Percentiles rank a stretch among this genome's conserved stretches.
Conservation (phyloP, 2,329 filamentous ascomycete genomes). For the Diaporthe sp. region DNA sequence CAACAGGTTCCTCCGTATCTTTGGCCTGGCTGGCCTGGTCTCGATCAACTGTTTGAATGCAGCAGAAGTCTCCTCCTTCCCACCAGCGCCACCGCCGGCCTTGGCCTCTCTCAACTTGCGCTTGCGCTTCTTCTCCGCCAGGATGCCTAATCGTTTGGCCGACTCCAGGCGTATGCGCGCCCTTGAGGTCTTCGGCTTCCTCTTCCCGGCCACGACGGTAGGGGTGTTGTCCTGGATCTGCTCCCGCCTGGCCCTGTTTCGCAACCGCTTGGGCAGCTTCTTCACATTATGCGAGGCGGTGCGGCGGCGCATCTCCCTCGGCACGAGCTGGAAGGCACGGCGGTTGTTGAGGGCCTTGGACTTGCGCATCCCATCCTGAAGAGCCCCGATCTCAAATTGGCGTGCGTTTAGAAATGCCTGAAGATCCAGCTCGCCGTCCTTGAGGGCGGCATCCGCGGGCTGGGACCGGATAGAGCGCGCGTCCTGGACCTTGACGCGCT, state of each 20-base stretch:
- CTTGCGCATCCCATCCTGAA: slow-evolving; percentile 83
- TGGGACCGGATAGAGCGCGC: slow-evolving; percentile 63
- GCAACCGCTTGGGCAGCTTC: slow-evolving; percentile 82
- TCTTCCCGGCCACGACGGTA: slow-evolving; percentile 72
- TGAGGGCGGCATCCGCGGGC: slow-evolving; percentile 60
- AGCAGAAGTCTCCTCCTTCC: slow-evolving; percentile 35
- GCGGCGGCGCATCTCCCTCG: slow-evolving; percentile 82
- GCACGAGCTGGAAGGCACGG: slow-evolving; percentile 91
- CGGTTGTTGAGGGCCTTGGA: slow-evolving; percentile 72
- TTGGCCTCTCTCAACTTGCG: slow-evolving; percentile 50
- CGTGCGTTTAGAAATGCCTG: slow-evolving; percentile 85
- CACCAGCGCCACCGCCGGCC: slow-evolving; percentile 35
- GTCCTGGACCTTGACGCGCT: slow-evolving; percentile 58
- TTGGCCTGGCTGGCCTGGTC: slow-evolving; percentile 64
- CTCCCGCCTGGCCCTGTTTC: slow-evolving; percentile 74
- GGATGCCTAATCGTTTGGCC: slow-evolving; percentile 74
- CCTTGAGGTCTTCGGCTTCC: slow-evolving; percentile 69
- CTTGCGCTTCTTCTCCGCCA: slow-evolving; percentile 67
- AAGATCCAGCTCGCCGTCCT: slow-evolving; percentile 85
- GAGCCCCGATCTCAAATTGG: slow-evolving; percentile 87
- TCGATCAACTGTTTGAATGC: slow-evolving; percentile 45
- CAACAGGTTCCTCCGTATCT: slow-evolving; percentile 76
- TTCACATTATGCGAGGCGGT: slow-evolving; percentile 97
- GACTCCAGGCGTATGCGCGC: slow-evolving; percentile 78
- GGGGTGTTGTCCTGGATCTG: slow-evolving; percentile 94